phyloP scores from a whole-genome alignment of 1,284 basidiomycete genomes.

The Termitomyces sp. region DNA sequence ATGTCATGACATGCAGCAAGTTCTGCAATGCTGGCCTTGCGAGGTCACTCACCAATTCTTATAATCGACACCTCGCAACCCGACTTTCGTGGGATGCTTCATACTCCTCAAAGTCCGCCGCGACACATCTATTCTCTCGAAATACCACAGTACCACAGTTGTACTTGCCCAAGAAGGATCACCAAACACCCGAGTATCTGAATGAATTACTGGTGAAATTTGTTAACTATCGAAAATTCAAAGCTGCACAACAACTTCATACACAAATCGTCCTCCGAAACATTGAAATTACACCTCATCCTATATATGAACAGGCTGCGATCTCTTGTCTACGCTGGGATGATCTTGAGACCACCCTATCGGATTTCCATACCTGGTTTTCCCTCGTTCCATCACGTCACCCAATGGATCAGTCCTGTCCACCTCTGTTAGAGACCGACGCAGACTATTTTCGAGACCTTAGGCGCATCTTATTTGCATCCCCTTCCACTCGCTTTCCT shows the following conservation, averaged over 20 bases:
- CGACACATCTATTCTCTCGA: not conserved
- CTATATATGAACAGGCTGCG: not conserved
- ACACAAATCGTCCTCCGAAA: not conserved
- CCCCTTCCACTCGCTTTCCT: not conserved
- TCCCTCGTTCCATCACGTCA: not conserved
- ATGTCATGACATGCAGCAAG: not conserved
- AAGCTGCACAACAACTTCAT: not conserved
- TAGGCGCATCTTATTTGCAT: not conserved
- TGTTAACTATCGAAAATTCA: not conserved
- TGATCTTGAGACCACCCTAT: not conserved
- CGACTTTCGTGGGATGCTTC: not conserved
- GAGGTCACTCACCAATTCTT: not conserved
- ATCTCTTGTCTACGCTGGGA: not conserved
- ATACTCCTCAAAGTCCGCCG: not conserved
- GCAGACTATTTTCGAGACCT: not conserved
- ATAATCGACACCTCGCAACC: not conserved
- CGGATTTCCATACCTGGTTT: not conserved
- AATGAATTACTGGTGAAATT: not conserved
- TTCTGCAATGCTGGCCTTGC: not conserved
- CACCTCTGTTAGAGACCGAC: not conserved
- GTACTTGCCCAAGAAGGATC: not conserved
- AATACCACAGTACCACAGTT: not conserved
- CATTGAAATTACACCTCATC: not conserved
- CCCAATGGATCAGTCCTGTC: not conserved
- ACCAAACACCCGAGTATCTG: not conserved